Evolutionary conservation across 2,329 filamentous ascomycete species (phyloP), one percentile per base, ranked within the genome.

Genomic region (Aspergillus tubingensis): DNA sequence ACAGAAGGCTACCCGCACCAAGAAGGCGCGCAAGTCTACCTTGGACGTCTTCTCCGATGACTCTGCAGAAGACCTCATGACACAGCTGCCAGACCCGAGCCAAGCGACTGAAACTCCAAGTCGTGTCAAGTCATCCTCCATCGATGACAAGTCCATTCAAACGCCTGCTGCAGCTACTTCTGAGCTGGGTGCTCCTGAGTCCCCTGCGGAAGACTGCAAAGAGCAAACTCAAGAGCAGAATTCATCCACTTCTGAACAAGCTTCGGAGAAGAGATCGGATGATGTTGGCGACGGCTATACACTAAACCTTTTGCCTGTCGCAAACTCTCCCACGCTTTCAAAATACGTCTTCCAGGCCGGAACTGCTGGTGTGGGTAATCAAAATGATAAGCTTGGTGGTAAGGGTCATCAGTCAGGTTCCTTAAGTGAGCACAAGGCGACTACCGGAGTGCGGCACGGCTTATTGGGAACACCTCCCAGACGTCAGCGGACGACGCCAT

Each of bases 41-140:
- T 72, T 84, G 58, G 79, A 77, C 23, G 79, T 85, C 4, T 85
- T 81, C 66, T 85, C 82, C 1, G 83, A 85, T 65, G 82, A 84
- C 63, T 76, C 79, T 4, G 75, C 82, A 25, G 81, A 83, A 61
- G 80, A 82, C 30, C 80, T 80, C 7, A 81, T 83, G 74, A 70
- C 79, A 3, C 76, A 74, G 55, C 70, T 83, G 41, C 74, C 78
- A 8, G 77, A 82, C 64, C 66, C 71, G 21, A 48, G 38, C 23
- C 58, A 64, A 27, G n/a, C 47, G 15, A 4, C 55, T 15, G n/a
- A 44, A 8, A 39, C 30, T 6, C 38, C 52, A 15, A 53, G 21
- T 27, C 25, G 25, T 27, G 25, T 8, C 2, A 10, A 21, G 21
- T 17, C 49, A 30, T 7, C 15, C 17, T 1, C 8, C 10, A 38